Evolutionary conservation across 352 stramenopile species (phyloP).

Genomic region (Pythium insidiosum): DNA sequence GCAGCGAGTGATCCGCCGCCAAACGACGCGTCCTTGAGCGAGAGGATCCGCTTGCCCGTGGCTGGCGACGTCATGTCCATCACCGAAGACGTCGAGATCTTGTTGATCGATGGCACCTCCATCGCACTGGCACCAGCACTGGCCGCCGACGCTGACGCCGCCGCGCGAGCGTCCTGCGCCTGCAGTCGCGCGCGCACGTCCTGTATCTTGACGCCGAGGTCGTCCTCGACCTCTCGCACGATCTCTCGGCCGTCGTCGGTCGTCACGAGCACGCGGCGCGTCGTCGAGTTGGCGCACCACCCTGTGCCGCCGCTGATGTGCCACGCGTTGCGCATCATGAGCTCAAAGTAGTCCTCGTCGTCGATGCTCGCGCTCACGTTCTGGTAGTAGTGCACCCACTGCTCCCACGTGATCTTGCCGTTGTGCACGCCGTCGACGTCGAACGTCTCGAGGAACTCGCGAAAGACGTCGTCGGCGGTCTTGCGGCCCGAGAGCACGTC

Average conservation of each 20-base stretch:
- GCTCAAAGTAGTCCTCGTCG: slow-evolving; percentile 87
- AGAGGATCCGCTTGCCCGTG: slow-evolving; percentile 30
- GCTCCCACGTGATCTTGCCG: slow-evolving; percentile 55
- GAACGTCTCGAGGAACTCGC: slow-evolving; percentile 85
- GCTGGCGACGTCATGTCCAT: slow-evolving; percentile 11
- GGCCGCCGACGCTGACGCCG: no score
- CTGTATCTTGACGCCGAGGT: slow-evolving; percentile 26
- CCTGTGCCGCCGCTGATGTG: slow-evolving; percentile 47
- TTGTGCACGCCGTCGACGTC: slow-evolving; percentile 65
- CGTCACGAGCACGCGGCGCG: slow-evolving; percentile 56
- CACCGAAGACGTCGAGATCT: slow-evolving; percentile 1
- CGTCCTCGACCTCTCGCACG: slow-evolving; percentile 32
- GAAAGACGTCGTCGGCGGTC: slow-evolving; percentile 52
- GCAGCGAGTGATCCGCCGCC: not conserved
- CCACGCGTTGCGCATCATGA: slow-evolving; percentile 87
- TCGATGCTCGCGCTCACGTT: slow-evolving; percentile 87
- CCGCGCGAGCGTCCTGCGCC: slow-evolving; percentile 16
- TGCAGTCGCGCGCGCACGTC: slow-evolving; percentile 26
- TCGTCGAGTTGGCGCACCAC: slow-evolving; percentile 50
- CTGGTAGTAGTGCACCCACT: slow-evolving; percentile 84
- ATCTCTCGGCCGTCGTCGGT: slow-evolving; percentile 33
- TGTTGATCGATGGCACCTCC: no score
- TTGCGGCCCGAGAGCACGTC: slow-evolving; percentile 70
- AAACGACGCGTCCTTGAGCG: slow-evolving; percentile 47
- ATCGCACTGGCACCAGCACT: no score